Base-by-base conservation (phyloP, 345 rosid genomes). In the Acer saccharum region DNA sequence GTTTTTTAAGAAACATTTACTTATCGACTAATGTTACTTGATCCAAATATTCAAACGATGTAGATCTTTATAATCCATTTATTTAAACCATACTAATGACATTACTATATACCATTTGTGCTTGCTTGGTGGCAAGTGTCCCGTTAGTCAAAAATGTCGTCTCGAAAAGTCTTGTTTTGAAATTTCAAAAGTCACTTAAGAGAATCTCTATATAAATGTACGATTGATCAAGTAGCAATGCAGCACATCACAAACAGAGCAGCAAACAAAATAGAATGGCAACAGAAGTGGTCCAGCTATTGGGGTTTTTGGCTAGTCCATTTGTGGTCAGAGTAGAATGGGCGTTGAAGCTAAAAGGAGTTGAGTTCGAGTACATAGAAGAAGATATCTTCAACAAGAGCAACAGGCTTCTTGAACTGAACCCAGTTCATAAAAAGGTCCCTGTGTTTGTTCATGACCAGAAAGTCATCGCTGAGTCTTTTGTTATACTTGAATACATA, bases 401-500 rank as follows among this genome's bases (percentile, higher is more conserved):
- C 68, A 3, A 41, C 35, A 52, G 17, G 41, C 81, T 78, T 43
- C 46, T 73, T 35, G 73, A 78, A 62, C 62, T 74, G 8, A 79
- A 79, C 78, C 81, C 81, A 44, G 62, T 73, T 66, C 72, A 58
- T 46, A 58, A 76, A 55, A 73, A 3, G 43, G 84, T 81, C 73
- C 85, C 86, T 0, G 81, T 82, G 25, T 57, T 81, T 43, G 72
- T 76, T 65, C 85, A 82, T 27, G 64, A 61, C 13, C 50, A 64
- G 10, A 82, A 64, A n/a, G 73, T 13, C 21, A 17, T 80, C n/a
- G 5, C 61, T 27, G 83, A 85, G 65, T 85, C 88, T 4, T 41
- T 69, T 39, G 54, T 73, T 9, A 72, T 84, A 13, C 77, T 81
- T 2, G 87, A 84, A 68, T 84, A 84, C 65, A 69, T 85, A 12